A percentile compares a stretch with the other conserved stretches of the same genome.
phyloP scores from a whole-genome alignment of 2,329 filamentous ascomycete genomes.

The Cadophora sp. region DNA sequence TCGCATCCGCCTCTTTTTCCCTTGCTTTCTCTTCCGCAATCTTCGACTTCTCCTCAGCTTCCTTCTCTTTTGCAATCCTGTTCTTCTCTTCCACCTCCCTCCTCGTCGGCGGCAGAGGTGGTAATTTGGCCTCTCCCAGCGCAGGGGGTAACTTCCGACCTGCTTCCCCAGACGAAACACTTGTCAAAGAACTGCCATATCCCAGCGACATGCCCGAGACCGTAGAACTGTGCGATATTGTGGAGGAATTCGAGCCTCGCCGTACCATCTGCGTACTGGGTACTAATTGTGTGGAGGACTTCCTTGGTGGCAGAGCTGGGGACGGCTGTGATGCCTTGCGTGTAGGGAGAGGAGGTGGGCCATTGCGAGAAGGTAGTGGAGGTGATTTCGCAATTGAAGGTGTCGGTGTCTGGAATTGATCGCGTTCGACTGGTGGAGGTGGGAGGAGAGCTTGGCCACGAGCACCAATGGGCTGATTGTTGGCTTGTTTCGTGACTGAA shows the following conservation, averaged over 20 bases:
- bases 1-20: constrained; percentile 40
- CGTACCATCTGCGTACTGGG: constrained; percentile 46
- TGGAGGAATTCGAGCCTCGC: constrained; percentile 64
- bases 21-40: constrained; percentile 55
- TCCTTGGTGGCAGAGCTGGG: constrained; percentile 59
- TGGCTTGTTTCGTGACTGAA: constrained; percentile 34
- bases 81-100: constrained; percentile 57
- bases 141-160: constrained; percentile 60
- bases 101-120: constrained; percentile 61
- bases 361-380: constrained; percentile 38
- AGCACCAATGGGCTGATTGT: constrained; percentile 38
- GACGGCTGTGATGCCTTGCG: constrained; percentile 48
- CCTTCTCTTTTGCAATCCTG: constrained; percentile 49
- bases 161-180: constrained; percentile 50
- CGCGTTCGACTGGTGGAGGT: constrained; percentile 41
- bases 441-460: constrained; percentile 37
- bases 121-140: constrained; percentile 62
- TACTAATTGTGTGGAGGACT: constrained; percentile 50
- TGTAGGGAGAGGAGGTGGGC: constrained; percentile 36
- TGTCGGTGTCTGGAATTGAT: constrained; percentile 21
- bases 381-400: constrained; percentile 31
- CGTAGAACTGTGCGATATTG: constrained; percentile 59
- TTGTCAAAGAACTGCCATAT: constrained; percentile 53
- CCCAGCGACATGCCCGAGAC: constrained; percentile 59
- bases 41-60: constrained; percentile 47